A percentile compares a stretch with the other conserved stretches of the same genome.
These are phyloP conservation scores for Mortierella claussenii DNA, from an alignment of 192 early-diverging fungal genomes.

Conservation along the genomic window DNA sequence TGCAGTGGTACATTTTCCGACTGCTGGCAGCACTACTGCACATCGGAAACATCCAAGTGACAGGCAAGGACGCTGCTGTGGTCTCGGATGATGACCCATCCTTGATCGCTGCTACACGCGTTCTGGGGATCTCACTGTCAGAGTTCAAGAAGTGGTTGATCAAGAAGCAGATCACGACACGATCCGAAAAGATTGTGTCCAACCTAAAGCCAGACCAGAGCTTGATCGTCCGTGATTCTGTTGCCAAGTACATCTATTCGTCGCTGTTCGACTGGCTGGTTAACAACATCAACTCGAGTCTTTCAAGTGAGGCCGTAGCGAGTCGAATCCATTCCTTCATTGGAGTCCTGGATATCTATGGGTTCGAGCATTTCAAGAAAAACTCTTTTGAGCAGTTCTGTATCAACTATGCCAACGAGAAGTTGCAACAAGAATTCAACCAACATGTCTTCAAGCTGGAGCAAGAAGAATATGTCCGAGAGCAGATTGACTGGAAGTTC, in stretches of 20 bases:
- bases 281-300: slow-evolving; percentile 85
- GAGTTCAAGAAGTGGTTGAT: slow-evolving; percentile 96
- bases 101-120: slow-evolving; percentile 68
- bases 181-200: slow-evolving; percentile 92
- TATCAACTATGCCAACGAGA: slow-evolving; percentile 98
- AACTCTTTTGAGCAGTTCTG: slow-evolving; percentile 99
- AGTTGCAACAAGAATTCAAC: slow-evolving; percentile 99
- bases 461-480: slow-evolving; percentile 97
- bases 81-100: slow-evolving; percentile 85
- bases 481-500: slow-evolving; percentile 97
- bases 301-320: slow-evolving; percentile 67
- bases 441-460: slow-evolving; percentile 98
- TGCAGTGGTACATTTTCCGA: slow-evolving; percentile 91
- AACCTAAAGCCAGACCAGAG: slow-evolving; percentile 79
- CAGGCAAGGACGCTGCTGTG: slow-evolving; percentile 72
- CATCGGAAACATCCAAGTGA: slow-evolving; percentile 94
- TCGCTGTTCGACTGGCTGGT: slow-evolving; percentile 98
- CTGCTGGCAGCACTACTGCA: slow-evolving; percentile 93
- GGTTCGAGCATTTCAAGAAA: slow-evolving; percentile 99
- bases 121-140: slow-evolving; percentile 81
- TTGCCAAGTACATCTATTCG: slow-evolving; percentile 97
- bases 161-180: slow-evolving; percentile 91
- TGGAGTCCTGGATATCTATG: slow-evolving; percentile 99
- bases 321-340: slow-evolving; percentile 76
- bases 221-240: slow-evolving; percentile 85